A percentile compares a stretch with the other conserved stretches of the same genome.
Conservation (phyloP, 2,329 filamentous ascomycete species). For the Botryosphaeria agaves region DNA sequence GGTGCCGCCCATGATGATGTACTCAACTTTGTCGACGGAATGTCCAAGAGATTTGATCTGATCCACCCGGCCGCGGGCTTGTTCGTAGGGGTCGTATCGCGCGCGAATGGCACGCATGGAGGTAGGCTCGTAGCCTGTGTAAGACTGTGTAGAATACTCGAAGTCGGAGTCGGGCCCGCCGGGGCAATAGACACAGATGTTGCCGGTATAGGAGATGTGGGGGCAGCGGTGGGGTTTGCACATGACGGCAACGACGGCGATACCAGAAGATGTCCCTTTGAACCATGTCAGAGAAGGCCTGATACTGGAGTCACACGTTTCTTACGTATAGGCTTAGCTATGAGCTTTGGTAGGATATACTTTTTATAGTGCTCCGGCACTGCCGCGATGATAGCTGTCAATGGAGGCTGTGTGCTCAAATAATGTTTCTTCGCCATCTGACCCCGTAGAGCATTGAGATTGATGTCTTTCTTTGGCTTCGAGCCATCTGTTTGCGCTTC, state of each 20-base stretch:
- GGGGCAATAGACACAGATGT: constrained; percentile 97
- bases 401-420: constrained; percentile 68
- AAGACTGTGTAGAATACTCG: constrained; percentile 97
- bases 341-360: constrained; percentile 88
- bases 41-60: constrained; percentile 92
- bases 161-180: constrained; percentile 97
- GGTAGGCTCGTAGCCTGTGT: constrained; percentile 95
- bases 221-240: constrained; percentile 97
- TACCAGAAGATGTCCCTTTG: constrained; percentile 77
- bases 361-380: constrained; percentile 99
- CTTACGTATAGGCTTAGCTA: constrained; percentile 87
- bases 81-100: constrained; percentile 93
- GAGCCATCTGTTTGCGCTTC: constrained; percentile 61
- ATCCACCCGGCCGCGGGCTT: constrained; percentile 86
- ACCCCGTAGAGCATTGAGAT: constrained; percentile 73
- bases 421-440: constrained; percentile 88
- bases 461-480: constrained; percentile 67
- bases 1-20: constrained; percentile 98
- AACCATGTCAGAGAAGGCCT: too few species aligned
- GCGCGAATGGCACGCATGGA: constrained; percentile 97
- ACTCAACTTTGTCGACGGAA: constrained; percentile 97
- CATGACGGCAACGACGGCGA: constrained; percentile 97
- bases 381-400: constrained; percentile 93
- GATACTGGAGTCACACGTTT: constrained; percentile 2
- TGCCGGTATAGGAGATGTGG: constrained; percentile 95